Evolutionary conservation across 805 yeast genomes (phyloP).

Genomic region (Wickerhamiella alocasiicola): DNA sequence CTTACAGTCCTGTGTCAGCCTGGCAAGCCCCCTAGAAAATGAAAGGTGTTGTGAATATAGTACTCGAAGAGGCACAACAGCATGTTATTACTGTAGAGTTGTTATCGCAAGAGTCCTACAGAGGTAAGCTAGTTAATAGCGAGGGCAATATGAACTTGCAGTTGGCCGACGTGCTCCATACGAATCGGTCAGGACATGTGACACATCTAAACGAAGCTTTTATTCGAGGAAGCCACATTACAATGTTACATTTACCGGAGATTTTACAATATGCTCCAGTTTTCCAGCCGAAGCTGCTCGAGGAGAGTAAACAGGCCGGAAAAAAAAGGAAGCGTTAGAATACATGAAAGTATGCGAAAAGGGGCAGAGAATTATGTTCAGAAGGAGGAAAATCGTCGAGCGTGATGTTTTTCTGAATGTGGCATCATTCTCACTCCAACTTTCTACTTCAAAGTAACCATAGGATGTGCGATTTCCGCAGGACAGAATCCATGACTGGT

Average conservation of each 20-base stretch:
- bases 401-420: too few species aligned
- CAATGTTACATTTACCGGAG: constrained; percentile 79
- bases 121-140: constrained; percentile 70
- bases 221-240: constrained; percentile 81
- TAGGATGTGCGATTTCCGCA: too few species aligned
- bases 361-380: too few species aligned
- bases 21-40: constrained; percentile 24
- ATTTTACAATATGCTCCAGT: constrained; percentile 78
- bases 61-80: constrained; percentile 79
- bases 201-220: constrained; percentile 73
- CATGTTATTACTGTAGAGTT: constrained; percentile 76
- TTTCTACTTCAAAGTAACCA: too few species aligned
- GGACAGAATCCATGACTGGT: too few species aligned
- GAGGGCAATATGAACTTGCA: constrained; percentile 95
- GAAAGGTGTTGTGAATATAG: constrained; percentile 75
- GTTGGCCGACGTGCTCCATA: constrained; percentile 65
- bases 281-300: constrained; percentile 38
- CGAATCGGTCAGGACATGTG: constrained; percentile 62
- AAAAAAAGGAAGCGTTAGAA: constrained; percentile 6
- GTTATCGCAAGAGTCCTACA: constrained; percentile 70
- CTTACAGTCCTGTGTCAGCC: background rate
- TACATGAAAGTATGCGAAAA: too few species aligned
- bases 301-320: constrained; percentile 12
- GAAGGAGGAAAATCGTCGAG: too few species aligned
- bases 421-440: too few species aligned